Evolutionary conservation across 495 filamentous ascomycete species (phyloP), one percentile per base, ranked within the genome.

Genomic region (Lindgomyces ingoldianus): DNA sequence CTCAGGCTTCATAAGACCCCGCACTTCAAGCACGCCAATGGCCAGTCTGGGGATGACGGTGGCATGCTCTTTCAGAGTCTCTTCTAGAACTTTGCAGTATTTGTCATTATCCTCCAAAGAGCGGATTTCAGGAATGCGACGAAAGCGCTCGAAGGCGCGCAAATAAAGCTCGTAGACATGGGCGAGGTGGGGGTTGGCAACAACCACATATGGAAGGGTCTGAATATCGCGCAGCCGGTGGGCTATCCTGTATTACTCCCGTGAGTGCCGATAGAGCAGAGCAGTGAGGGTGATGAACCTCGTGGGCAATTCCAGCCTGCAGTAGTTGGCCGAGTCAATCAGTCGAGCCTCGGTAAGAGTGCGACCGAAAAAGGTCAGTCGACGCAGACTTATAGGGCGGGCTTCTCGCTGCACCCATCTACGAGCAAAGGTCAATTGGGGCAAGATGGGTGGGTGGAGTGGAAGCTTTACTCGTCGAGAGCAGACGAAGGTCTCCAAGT

Each of bases 141-240:
- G 89, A 53, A 96, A 87, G 55, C 80, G 86, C 67, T 99, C 95
- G 67, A 99, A 99, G 21, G 94, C 94, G 66, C 86, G 86, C 77
- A 96, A 96, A 78, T 99, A 99, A 4, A 97, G 81, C 72, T 98
- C 93, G 78, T 98, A 98, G 14, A 98, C 95, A 61, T 93, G 86
- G 63, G 88, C 91, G 57, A 99, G 87, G 72, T 98, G 90, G 11
- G 85, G 85, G 71, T 99, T 99, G n/a, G 91, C 91, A 18, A 98
- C 89, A 30, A 97, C 93, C 12, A 95, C 91, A 70, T 96, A 99
- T 19, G 94, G 94, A 45, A 99, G 79, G 58, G 89, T 92, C 77
- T 99, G 95, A 82, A 99, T 98, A 72, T 99, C 93, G 47, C 95
- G 90, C 53, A 99, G 87, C 16, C 94, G 89, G 70, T 99, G 95